Evolutionary conservation across 345 rosid species (phyloP).

Genomic region (Crucihimalaya himalaica): DNA sequence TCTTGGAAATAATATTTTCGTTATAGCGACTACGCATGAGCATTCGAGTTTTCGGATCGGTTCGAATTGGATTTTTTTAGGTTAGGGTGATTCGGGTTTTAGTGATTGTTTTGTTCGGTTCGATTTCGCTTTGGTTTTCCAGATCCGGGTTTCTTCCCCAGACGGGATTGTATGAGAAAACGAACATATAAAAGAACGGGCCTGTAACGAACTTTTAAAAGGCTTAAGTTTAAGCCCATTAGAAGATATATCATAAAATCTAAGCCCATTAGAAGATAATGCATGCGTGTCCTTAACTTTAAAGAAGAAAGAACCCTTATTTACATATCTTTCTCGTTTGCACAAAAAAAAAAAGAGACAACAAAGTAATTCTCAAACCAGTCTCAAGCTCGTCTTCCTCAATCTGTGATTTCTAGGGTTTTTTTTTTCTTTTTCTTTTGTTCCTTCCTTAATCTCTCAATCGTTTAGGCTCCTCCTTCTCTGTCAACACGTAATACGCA

Average conservation of each 20-base stretch:
- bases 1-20: too few relatives aligned
- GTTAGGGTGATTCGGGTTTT: too few relatives aligned
- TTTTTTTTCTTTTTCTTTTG: background rate
- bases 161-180: too few relatives aligned
- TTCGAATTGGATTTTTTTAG: too few relatives aligned
- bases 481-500: background rate
- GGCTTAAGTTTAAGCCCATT: too few relatives aligned
- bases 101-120: too few relatives aligned
- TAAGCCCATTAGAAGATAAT: constrained; percentile 15
- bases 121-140: too few relatives aligned
- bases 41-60: too few relatives aligned
- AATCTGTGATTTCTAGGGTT: constrained; percentile 29
- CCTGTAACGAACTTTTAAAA: background rate
- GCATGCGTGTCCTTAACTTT: background rate
- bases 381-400: constrained; percentile 27
- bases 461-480: background rate
- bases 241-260: background rate
- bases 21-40: too few relatives aligned
- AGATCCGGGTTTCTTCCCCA: too few relatives aligned
- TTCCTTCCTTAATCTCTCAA: background rate
- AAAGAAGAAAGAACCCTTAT: constrained; percentile 4
- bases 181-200: background rate
- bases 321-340: background rate
- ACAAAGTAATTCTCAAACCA: background rate
- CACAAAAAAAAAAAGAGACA: background rate